Evolutionary conservation across 805 yeast genomes (phyloP), one percentile per base, ranked within the genome.

Genomic region (Candida khao-thaluensis): DNA sequence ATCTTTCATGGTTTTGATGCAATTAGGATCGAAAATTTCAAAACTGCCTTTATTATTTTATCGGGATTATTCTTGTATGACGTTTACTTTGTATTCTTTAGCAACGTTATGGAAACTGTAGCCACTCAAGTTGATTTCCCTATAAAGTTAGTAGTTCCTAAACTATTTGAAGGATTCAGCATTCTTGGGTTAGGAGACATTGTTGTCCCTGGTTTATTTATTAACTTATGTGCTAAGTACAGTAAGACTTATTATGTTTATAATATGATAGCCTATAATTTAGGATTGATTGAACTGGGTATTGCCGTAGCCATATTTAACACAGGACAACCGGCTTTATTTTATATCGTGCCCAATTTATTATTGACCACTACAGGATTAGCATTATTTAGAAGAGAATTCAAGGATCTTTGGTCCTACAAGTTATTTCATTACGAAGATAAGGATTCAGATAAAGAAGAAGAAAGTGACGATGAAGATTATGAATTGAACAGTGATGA

Each of bases 151-250:
- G 42, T 65, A 5, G 53, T 77, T 14, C 83, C 83, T 10, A 34
- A 27, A 11, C 15, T 31, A 5, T 29, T 23, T 16, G 16, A 20
- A 9, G 16, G 37, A 9, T 63, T 44, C 60, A 74, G 4, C 53
- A 29, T 80, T 35, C 57, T 82, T 7, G 89, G 88, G 1, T 59
- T 81, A 4, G 88, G 88, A 5, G 89, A 82, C 53, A 71, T 83
- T 37, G 76, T 76, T 2, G 57, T 81, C 10, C 87, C 89, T 0
- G 83, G 82, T 0, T 38, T 66, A 12, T 71, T 77, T 40, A 61
- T 77, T 9, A 59, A 81, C 2, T 57, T 80, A 29, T 74, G 80
- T 49, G 60, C 77, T 26, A 65, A 82, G 41, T 80, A 62, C 52
- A 70, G 61, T 48, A 47, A 67, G 1, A 69, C 68, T 28, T 81